Base-by-base conservation (phyloP, 192 early-diverging fungal species). In the Mortierella alpina region DNA sequence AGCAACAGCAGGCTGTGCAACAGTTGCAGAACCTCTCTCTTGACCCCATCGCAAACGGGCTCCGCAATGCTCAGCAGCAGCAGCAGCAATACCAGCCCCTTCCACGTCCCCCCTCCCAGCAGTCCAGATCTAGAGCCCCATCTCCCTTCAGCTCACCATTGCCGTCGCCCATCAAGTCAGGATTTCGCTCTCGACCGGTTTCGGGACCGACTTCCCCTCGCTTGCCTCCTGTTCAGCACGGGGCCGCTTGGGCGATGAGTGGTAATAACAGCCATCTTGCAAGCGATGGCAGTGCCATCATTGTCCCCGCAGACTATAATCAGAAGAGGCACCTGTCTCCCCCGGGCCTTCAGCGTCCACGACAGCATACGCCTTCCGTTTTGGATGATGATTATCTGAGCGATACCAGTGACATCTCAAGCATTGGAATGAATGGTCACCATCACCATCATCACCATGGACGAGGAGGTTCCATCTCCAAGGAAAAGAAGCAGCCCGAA, bases 401-500 rank as follows among this genome's bases (percentile, higher is more conserved):
- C 47, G 77, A 80, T 55, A 80, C 77, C 40, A 80, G 77, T 14
- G 77, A 80, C 18, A 80, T 80, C 22, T 80, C 77, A 1, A 80
- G 65, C 57, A 31, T 80, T 50, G 77, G 77, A 5, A 80, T 80
- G 70, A 72, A 72, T 58, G 55, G 74, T 14, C 74, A 76, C 44
- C 50, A 64, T 22, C 31, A 31, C 31, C 31, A 31, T 31, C 31
- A 31, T 3, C 31, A 31, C 47, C 61, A 71, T 15, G 73, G 73
- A 11, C 54, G 73, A 53, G 63, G 73, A 14, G 69, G 63, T 4
- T 61, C 66, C 12, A 58, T 63, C 53, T 72, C 85, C 72, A 94
- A 94, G 71, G 90, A 92, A 31, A 96, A 94, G 83, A 92, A 90
- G 58, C 88, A 89, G 68, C 89, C 90, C 12, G 92, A 94, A 20